Conservation (phyloP, 2,329 filamentous ascomycete genomes). For the Cladosporium sp. region DNA sequence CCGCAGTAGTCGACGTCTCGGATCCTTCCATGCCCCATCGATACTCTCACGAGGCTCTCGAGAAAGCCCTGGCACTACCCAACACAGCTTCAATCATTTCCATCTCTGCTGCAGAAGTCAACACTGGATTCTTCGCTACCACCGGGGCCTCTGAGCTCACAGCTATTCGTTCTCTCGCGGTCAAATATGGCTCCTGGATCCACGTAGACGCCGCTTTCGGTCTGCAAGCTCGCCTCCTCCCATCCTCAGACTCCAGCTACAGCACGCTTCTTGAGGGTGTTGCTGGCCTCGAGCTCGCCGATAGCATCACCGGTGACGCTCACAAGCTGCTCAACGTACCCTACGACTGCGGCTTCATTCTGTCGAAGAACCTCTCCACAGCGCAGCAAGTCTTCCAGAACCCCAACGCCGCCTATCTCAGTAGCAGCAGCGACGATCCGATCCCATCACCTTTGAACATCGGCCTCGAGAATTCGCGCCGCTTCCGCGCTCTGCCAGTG, state of each 20-base stretch:
- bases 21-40: conserved; percentile 61
- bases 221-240: conserved; percentile 70
- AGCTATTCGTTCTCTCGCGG: conserved; percentile 67
- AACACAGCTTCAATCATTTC: conserved; percentile 69
- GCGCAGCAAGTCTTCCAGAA: conserved; percentile 73
- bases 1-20: conserved; percentile 63
- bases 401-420: conserved; percentile 80
- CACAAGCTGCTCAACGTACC: conserved; percentile 96
- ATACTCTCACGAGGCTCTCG: conserved; percentile 67
- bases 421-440: conserved; percentile 32
- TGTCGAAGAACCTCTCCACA: conserved; percentile 63
- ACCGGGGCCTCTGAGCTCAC: conserved; percentile 57
- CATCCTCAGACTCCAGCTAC: conserved; percentile 53
- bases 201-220: conserved; percentile 94
- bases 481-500: conserved; percentile 86
- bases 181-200: conserved; percentile 76
- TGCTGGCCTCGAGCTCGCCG: conserved; percentile 73
- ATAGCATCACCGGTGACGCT: conserved; percentile 82
- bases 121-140: conserved; percentile 79
- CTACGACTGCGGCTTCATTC: conserved; percentile 90
- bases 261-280: conserved; percentile 51
- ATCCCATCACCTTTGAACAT: conserved; percentile 84
- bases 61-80: conserved; percentile 56
- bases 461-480: conserved; percentile 85
- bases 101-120: conserved; percentile 86